Base-by-base conservation (phyloP, 148 eudicot species). In the Nepenthes gracilis region DNA sequence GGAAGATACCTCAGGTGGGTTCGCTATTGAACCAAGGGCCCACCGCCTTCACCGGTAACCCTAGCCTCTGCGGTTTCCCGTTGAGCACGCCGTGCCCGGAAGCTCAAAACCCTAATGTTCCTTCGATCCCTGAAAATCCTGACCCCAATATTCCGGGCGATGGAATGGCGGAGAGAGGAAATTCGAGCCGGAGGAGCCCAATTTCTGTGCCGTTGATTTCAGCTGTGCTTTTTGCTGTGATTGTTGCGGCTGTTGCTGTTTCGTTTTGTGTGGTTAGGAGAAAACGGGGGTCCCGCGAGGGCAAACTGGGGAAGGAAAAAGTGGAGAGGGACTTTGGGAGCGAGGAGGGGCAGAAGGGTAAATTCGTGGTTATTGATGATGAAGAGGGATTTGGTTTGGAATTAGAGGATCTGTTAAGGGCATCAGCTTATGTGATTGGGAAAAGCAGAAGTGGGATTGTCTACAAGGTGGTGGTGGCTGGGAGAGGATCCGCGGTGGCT, bases 321-420 rank as follows among this genome's bases (percentile, higher is more conserved):
- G 59, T 40, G 60, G 70, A 59, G 35, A 63, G 60, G 49, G 74
- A 63, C 58, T 59, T 56, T 45, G 63, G 5, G 47, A 12, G 33
- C 13, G 79, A 70, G 57, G 88, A 83, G 70, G 98, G 96, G 65
- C 84, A 85, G 63, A 82, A 83, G 64, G 88, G 98, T 70, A 92
- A 85, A 80, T 92, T 83, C 33, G 86, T 88, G 6, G 83, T 79
- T 55, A 36, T 92, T 36, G 96, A 85, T 57, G 93, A 49, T 14
- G 58, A 84, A 33, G 94, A 77, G 47, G 81, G 86, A 57, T 78
- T 92, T 54, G 84, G 85, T 58, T 60, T 92, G 83, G 98, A 92
- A 52, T 76, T 92, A 33, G 98, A 92, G 75, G 98, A 92, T 88
- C 77, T 92, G 80, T 71, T 92, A 85, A 85, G 94, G 79, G 98